Evolutionary conservation across 768 basidiomycete species (phyloP).

Genomic region (Fibroporia radiculosa): DNA sequence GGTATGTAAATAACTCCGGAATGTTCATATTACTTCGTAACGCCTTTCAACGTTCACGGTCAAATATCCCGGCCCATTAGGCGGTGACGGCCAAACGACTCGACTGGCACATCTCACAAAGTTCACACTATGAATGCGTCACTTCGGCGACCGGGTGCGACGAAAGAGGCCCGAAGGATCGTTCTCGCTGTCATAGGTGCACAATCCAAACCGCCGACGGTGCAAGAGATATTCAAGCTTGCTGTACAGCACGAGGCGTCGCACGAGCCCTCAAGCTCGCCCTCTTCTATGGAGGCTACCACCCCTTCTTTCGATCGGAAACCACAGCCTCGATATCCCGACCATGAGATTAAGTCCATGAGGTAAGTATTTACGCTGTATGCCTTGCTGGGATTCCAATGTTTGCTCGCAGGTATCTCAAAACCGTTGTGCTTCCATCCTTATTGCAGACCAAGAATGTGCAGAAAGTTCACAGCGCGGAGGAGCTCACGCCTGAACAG

Average conservation of each 20-base stretch:
- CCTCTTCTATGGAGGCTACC: background rate
- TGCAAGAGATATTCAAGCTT: constrained; percentile 22
- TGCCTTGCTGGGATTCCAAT: background rate
- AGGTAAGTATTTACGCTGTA: constrained; percentile 26
- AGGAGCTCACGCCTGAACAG: constrained; percentile 22
- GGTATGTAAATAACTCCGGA: too few relatives aligned
- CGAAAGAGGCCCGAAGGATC: constrained; percentile 15
- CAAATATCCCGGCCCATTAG: too few relatives aligned
- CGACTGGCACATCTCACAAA: too few relatives aligned
- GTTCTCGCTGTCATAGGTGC: constrained; percentile 17
- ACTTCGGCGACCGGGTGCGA: constrained; percentile 3
- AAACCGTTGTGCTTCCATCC: constrained; percentile 40
- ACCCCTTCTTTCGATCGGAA: background rate
- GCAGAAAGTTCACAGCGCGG: constrained; percentile 31
- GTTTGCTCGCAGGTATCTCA: constrained; percentile 39
- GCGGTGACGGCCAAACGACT: too few relatives aligned
- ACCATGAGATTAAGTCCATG: constrained; percentile 48
- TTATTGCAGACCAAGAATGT: constrained; percentile 36
- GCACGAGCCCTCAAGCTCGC: background rate
- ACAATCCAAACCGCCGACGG: constrained; percentile 16
- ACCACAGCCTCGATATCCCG: constrained; percentile 29
- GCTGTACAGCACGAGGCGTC: constrained; percentile 15
- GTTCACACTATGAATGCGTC: background rate
- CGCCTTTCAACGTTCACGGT: too few relatives aligned
- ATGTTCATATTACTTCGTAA: too few relatives aligned